Evolutionary conservation across 2,329 filamentous ascomycete genomes (phyloP).

Genomic region (Mycosphaerella arachidis): DNA sequence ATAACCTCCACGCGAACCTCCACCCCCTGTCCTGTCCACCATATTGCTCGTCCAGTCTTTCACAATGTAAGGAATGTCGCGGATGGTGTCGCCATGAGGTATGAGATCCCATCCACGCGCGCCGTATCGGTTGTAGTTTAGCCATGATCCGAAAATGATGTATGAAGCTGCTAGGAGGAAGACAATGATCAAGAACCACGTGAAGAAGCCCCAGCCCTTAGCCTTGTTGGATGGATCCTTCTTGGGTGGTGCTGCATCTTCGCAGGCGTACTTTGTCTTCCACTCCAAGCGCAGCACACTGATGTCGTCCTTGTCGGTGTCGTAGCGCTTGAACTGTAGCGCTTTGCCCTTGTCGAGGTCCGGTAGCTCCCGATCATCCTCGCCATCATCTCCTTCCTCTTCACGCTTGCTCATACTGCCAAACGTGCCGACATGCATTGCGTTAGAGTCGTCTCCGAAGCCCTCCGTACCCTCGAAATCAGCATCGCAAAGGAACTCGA

Average conservation of each 20-base stretch:
- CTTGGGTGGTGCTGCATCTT: constrained; percentile 48
- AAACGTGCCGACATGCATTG: constrained; percentile 45
- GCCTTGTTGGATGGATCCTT: constrained; percentile 42
- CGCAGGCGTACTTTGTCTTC: constrained; percentile 84
- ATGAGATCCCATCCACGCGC: constrained; percentile 92
- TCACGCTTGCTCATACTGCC: constrained; percentile 46
- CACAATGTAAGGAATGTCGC: constrained; percentile 85
- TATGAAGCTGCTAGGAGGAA: constrained; percentile 85
- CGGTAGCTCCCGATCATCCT: constrained; percentile 33
- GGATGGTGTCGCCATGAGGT: constrained; percentile 85
- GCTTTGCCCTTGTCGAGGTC: constrained; percentile 55
- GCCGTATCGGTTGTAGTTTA: constrained; percentile 97
- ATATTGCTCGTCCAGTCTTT: constrained; percentile 82
- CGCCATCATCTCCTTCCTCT: constrained; percentile 32
- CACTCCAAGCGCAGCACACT: constrained; percentile 73
- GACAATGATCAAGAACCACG: constrained; percentile 85
- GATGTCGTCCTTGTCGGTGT: constrained; percentile 50
- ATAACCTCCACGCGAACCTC: constrained; percentile 63
- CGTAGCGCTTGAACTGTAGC: constrained; percentile 73
- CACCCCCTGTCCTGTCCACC: constrained; percentile 75
- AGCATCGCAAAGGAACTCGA: constrained; percentile 79
- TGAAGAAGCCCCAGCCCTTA: constrained; percentile 88
- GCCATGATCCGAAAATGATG: constrained; percentile 96
- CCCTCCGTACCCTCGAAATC: constrained; percentile 67
- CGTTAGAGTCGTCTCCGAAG: constrained; percentile 59